These are phyloP conservation scores for Trichosanthes cucumerina DNA, from an alignment of 306 rosid species.

Conservation along the genomic window DNA sequence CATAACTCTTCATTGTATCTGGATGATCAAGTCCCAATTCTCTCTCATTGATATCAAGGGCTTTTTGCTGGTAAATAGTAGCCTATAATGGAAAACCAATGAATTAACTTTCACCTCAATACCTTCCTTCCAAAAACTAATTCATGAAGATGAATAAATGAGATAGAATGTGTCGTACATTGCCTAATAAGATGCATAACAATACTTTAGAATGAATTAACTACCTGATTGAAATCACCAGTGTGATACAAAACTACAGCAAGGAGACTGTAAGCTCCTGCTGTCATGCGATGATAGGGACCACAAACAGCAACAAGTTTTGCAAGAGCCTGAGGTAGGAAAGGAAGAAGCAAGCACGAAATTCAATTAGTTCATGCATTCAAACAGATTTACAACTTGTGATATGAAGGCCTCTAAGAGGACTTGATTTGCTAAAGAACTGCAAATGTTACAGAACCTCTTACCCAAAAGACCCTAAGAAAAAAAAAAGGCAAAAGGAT, in stretches of 20 bases:
- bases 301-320: constrained; percentile 96
- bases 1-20: constrained; percentile 99
- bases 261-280: constrained; percentile 98
- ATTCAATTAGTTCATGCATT: background rate
- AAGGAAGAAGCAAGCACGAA: background rate
- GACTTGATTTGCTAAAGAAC: background rate
- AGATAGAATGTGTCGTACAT: background rate
- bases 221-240: constrained; percentile 98
- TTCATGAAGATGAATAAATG: background rate
- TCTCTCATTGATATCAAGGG: constrained; percentile 95
- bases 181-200: constrained; percentile 13
- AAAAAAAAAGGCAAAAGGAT: background rate
- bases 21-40: constrained; percentile 98
- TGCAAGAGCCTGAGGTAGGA: constrained; percentile 68
- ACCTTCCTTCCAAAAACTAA: constrained; percentile 2
- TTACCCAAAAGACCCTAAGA: background rate
- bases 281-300: constrained; percentile 96
- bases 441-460: background rate
- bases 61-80: constrained; percentile 95
- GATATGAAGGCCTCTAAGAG: background rate
- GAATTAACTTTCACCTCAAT: constrained; percentile 15
- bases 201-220: constrained; percentile 11
- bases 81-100: constrained; percentile 49
- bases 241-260: constrained; percentile 98
- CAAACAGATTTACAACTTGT: constrained; percentile 3